These are phyloP conservation scores for Gyrodon lividus DNA, from an alignment of 768 basidiomycete genomes.

Conservation along the genomic window DNA sequence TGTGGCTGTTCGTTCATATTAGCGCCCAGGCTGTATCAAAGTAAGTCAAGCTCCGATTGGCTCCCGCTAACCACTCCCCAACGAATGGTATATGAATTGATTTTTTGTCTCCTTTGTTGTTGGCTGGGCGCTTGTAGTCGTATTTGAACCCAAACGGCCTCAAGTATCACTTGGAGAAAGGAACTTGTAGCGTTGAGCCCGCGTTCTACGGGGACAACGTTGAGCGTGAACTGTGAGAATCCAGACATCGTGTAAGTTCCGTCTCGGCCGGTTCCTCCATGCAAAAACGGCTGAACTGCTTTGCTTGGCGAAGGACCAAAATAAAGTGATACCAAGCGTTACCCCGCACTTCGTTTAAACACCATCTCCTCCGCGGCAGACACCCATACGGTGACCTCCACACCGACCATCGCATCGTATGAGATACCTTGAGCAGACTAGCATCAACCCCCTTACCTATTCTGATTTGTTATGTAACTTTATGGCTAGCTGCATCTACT, in stretches of 20 bases:
- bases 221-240: not conserved
- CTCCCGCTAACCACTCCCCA: not conserved
- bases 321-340: not conserved
- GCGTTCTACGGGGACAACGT: not conserved
- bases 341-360: not conserved
- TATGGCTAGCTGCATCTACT: too few relatives aligned
- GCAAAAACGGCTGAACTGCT: not conserved
- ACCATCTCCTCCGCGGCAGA: not conserved
- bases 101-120: not conserved
- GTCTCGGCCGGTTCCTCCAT: not conserved
- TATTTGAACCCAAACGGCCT: slow-evolving; percentile 69
- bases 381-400: too few relatives aligned
- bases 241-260: not conserved
- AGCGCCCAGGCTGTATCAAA: slow-evolving; percentile 52
- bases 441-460: not conserved
- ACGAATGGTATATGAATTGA: slow-evolving; percentile 3
- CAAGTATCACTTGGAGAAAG: slow-evolving; percentile 67
- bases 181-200: slow-evolving; percentile 52
- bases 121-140: slow-evolving; percentile 41
- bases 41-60: slow-evolving; percentile 26
- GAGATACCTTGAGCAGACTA: not conserved
- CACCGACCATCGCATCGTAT: not conserved
- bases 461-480: too few relatives aligned
- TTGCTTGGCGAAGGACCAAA: not conserved
- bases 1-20: slow-evolving; percentile 10